Base-by-base conservation (phyloP, 768 basidiomycete species). In the Lentinula sp. region DNA sequence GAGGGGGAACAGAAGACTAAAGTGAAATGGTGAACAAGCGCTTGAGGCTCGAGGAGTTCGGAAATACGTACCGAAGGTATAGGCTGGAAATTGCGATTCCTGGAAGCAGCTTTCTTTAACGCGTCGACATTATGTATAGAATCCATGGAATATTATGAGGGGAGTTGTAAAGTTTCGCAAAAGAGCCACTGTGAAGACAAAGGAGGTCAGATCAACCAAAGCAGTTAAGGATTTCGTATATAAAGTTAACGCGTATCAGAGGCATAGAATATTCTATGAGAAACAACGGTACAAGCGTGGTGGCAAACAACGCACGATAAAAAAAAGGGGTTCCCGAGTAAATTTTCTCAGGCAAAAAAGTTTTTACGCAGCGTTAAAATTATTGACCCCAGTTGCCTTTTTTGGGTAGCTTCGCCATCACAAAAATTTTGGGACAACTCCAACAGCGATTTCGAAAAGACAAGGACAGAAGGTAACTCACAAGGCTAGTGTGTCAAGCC, bases 1-100 rank as follows among this genome's bases (percentile, higher is more conserved):
- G 56, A 55, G 67, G 64, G 32, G 69, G 65, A 62, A 72, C 64
- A 6, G 72, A 62, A 33, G 72, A 61, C 65, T 73, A 62, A 53
- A 62, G 58, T 13, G 54, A 18, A 33, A 55, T 63, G 43, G 54
- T 56, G 51, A 37, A 48, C 28, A 12, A 41, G 63, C 28, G 56
- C 45, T 37, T 59, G 3, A 53, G 32, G 60, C 51, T 20, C 43
- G 13, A 57, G 16, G 7, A 60, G 12, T 46, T 8, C 23, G 61
- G 63, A 36, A 33, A 18, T 3, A 65, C 64, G 50, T 32, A 69
- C 68, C 56, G 66, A 59, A 61, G 68, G 66, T 4, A 65, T 63
- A 12, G 64, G 48, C 15, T 65, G 52, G 28, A 63, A 63, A 46
- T 39, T 49, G 39, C 52, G 57, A 49, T 48, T 45, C 20, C 61